A percentile compares a stretch with the other conserved stretches of the same genome.
These are phyloP conservation scores for Amylostereum areolatum DNA, from an alignment of 1,284 basidiomycete species.

Conservation along the genomic window DNA sequence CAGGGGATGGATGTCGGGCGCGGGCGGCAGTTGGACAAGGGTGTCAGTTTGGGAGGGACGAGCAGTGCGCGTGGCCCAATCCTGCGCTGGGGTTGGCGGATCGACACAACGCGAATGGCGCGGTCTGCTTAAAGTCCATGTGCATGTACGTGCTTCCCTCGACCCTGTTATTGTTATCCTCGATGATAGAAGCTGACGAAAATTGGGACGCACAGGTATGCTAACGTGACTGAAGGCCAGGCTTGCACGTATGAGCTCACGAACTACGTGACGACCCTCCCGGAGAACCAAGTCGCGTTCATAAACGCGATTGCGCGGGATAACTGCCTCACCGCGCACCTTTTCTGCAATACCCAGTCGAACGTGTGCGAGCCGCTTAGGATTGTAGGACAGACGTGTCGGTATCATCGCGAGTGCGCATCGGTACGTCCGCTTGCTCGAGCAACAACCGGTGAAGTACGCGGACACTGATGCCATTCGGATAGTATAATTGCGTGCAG, in stretches of 20 bases:
- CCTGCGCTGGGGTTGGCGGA: conserved; percentile 34
- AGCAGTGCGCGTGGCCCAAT: conserved; percentile 50
- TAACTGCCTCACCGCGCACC: conserved; percentile 46
- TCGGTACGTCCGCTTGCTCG: conserved; percentile 26
- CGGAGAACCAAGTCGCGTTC: conserved; percentile 35
- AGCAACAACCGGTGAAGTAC: background rate
- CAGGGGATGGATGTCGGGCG: conserved; percentile 53
- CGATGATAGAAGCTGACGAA: background rate
- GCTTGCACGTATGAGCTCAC: conserved; percentile 57
- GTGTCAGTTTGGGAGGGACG: conserved; percentile 70
- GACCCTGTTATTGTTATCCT: conserved; percentile 1
- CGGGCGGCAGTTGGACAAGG: conserved; percentile 39
- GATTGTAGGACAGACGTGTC: conserved; percentile 38
- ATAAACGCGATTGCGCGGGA: conserved; percentile 53
- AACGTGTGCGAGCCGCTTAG: conserved; percentile 44
- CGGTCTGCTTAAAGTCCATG: conserved; percentile 52
- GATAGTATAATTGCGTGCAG: conserved; percentile 19
- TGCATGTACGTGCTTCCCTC: conserved; percentile 49
- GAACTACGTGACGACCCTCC: conserved; percentile 46
- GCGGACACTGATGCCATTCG: background rate
- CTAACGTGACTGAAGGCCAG: conserved; percentile 50
- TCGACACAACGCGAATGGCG: conserved; percentile 45
- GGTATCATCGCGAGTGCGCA: conserved; percentile 51
- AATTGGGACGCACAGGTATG: conserved; percentile 33
- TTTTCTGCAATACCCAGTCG: conserved; percentile 51